Evolutionary conservation across 2,329 filamentous ascomycete species (phyloP), one percentile per base, ranked within the genome.

Genomic region (Phaeosphaeria sp.): DNA sequence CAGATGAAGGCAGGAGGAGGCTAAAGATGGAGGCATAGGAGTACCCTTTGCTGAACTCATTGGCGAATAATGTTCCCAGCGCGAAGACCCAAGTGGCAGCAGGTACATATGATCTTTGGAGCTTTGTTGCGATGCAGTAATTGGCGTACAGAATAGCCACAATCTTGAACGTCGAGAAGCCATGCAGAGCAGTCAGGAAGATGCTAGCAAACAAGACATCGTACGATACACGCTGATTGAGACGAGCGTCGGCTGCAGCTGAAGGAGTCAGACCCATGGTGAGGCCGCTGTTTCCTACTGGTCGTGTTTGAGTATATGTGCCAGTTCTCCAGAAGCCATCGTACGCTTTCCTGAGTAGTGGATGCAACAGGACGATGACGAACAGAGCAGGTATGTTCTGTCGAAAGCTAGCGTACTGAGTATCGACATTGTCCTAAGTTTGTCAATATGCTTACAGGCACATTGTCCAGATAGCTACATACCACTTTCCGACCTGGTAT

Each of bases 401-500:
- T 65, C 96, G 89, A 74, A 99, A 97, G 39, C 87, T 88, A 57
- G 84, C 82, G 78, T 98, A 99, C 77, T 99, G 95, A 30, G 85
- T 78, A 79, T 99, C 95, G 40, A 93, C 95, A 62, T 93, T 88
- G 79, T 99, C 95, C 90, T 93, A 61, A 2, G 42, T 11, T 30
- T 22, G 55, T 65, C 22, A 66, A 57, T 11, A 52, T 11, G 22
- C 6, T 6, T 6, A 36, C 6, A 6, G 30, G 44, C 13, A 22
- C 27, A 50, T 44, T 45, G 56, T 47, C 55, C 3, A 36, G 18
- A 27, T 30, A 3, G 24, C 27, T 45, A 65, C 68, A 76, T 83
- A 92, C 91, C 61, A 98, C 92, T 84, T 92, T 92, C 57, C 94
- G 90, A 24, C 94, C 94, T 7, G 90, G 91, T 56, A 99, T 91